These are phyloP conservation scores for Delonix regia DNA, from an alignment of 306 rosid species.

Conservation along the genomic window DNA sequence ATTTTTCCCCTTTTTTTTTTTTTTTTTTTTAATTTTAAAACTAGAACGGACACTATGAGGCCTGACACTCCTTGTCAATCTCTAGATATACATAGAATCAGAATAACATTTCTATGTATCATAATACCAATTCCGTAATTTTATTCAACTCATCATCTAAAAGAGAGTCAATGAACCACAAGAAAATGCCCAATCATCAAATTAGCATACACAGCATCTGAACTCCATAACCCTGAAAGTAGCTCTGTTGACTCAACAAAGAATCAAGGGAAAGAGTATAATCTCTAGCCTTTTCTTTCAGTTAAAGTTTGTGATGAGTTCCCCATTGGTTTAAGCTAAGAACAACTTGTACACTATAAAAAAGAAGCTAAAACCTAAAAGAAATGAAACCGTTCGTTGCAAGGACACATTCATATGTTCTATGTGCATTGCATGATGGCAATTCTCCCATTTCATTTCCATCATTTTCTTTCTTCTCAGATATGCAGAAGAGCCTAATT, in stretches of 20 bases:
- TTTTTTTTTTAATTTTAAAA: neutral
- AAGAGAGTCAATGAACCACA: neutral
- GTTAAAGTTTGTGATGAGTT: neutral
- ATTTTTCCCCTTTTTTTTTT: neutral
- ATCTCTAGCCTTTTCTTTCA: neutral
- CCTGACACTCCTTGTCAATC: neutral
- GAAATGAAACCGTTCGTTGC: neutral
- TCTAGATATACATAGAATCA: conserved; percentile 4
- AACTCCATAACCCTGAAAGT: neutral
- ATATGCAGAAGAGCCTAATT: neutral
- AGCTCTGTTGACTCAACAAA: neutral
- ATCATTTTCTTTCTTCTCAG: neutral
- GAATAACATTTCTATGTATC: neutral
- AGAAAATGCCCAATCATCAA: neutral
- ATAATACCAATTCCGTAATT: neutral
- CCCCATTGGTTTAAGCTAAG: neutral
- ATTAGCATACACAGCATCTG: neutral
- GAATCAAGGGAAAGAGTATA: neutral
- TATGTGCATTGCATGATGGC: too few species aligned
- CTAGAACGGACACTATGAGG: neutral
- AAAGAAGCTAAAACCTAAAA: neutral
- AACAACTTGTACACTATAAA: neutral
- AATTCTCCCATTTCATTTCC: neutral
- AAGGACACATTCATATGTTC: too few species aligned
- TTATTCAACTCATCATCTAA: neutral